Base-by-base conservation (phyloP, 2,329 filamentous ascomycete genomes). In the Dothiorella sarmentorum region DNA sequence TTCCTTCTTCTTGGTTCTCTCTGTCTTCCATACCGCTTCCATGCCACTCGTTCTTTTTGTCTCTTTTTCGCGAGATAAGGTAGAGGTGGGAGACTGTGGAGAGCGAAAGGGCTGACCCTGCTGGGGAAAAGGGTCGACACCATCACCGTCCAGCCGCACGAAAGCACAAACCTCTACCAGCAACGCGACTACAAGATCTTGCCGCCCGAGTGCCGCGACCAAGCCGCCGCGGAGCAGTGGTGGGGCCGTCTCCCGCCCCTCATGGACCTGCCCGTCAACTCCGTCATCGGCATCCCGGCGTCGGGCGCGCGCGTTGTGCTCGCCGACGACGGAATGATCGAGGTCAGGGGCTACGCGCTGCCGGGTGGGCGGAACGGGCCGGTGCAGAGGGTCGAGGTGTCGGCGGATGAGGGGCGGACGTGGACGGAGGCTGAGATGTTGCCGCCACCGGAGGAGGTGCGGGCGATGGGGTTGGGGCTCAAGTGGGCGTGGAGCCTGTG, bases 401-500 rank as follows among this genome's bases (percentile, higher is more conserved):
- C 76, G 4, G 70, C 64, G 0, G 80, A 84, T 64, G 49, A 29
- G 35, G 81, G 81, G 0, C 63, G 68, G 43, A 79, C 72, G 0
- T 85, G 82, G 82, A 65, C 69, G 4, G 73, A 80, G 56, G 80
- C 81, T 3, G 68, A 77, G 40, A 51, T 78, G 31, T 63, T 56
- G 59, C 45, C 59, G 22, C 49, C 33, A 33, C 49, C 49, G n/a
- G 20, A 52, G 13, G 49, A 52, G 9, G 13, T 52, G 7, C 17
- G 29, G 20, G 29, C 22, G 33, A 38, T n/a, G 24, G 22, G 33
- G 2, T 7, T 40, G 33, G 15, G n/a, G 7, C 29, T 74, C 60
- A 82, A 77, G 63, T 84, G 82, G 83, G 76, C 77, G 38, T 85
- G 83, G 83, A 76, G 76, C 44, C 66, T 85, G 38, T 85, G 82